phyloP scores from a whole-genome alignment of 768 basidiomycete genomes.

The Tricholoma matsutake region DNA sequence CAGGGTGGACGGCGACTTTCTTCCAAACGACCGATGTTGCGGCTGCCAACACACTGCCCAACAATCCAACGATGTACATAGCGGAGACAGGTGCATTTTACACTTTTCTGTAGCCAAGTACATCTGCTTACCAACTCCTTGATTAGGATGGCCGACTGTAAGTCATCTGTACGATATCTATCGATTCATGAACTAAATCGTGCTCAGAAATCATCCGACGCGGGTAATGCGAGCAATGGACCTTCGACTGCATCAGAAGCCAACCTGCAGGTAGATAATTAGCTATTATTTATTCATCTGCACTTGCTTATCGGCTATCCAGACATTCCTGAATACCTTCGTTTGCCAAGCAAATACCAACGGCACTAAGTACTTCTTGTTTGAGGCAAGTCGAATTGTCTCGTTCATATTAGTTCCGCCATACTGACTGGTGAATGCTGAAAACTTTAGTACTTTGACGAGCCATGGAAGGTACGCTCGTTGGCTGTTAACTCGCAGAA shows the following conservation, averaged over 20 bases:
- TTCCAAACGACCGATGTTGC: constrained; percentile 66
- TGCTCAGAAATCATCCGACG: constrained; percentile 55
- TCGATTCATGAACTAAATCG: constrained; percentile 1
- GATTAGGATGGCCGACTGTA: constrained; percentile 61
- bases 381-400: constrained; percentile 50
- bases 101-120: not conserved
- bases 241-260: constrained; percentile 56
- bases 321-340: constrained; percentile 84
- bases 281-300: not conserved
- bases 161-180: constrained; percentile 9
- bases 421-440: constrained; percentile 3
- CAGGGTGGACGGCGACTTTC: constrained; percentile 80
- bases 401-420: not conserved
- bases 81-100: constrained; percentile 75
- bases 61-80: constrained; percentile 81
- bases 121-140: not conserved
- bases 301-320: constrained; percentile 5
- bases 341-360: constrained; percentile 85
- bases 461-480: constrained; percentile 69
- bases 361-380: constrained; percentile 84
- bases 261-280: constrained; percentile 51
- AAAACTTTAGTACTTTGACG: constrained; percentile 62
- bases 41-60: constrained; percentile 53
- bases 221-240: constrained; percentile 60
- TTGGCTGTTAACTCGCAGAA: not conserved